Evolutionary conservation across 2,329 filamentous ascomycete species (phyloP).

Genomic region (Verticillium alfalfae): DNA sequence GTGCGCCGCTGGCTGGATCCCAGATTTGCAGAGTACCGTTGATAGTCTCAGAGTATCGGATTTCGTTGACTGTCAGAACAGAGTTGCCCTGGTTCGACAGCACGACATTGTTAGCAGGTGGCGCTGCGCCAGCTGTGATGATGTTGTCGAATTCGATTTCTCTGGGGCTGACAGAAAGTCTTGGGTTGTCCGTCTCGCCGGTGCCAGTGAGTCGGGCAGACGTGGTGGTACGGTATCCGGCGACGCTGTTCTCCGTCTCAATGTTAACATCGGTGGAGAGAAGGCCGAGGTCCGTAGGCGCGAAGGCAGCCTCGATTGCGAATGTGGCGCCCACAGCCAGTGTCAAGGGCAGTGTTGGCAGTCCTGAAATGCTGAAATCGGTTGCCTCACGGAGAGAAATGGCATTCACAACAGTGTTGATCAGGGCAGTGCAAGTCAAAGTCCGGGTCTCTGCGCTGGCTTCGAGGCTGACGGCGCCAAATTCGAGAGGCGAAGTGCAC

Average conservation of each 20-base stretch:
- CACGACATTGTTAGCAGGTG: slow-evolving; percentile 35
- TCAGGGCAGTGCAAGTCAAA: slow-evolving; percentile 43
- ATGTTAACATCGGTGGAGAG: slow-evolving; percentile 41
- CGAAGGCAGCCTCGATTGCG: slow-evolving; percentile 36
- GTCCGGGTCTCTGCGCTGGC: slow-evolving; percentile 14
- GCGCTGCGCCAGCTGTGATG: slow-evolving; percentile 34
- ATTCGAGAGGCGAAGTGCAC: slow-evolving; percentile 42
- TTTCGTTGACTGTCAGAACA: slow-evolving; percentile 33
- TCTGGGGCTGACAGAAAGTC: slow-evolving; percentile 41
- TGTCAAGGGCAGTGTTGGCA: slow-evolving; percentile 22
- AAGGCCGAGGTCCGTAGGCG: slow-evolving; percentile 39
- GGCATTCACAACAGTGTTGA: slow-evolving; percentile 33
- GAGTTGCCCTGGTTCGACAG: slow-evolving; percentile 45
- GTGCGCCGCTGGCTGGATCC: slow-evolving; percentile 24
- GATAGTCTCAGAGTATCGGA: slow-evolving; percentile 36
- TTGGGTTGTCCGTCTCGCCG: slow-evolving; percentile 36
- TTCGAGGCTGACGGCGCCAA: slow-evolving; percentile 36
- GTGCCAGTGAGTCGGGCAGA: slow-evolving; percentile 42
- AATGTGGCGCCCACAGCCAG: slow-evolving; percentile 31
- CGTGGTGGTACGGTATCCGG: slow-evolving; percentile 39
- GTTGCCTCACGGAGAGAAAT: slow-evolving; percentile 25
- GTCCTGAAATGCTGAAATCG: slow-evolving; percentile 28
- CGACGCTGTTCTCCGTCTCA: slow-evolving; percentile 37
- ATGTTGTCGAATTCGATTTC: slow-evolving; percentile 43
- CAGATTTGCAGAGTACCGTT: slow-evolving; percentile 38